A percentile compares a stretch with the other conserved stretches of the same genome.
Evolutionary conservation across 129 eudicot species (phyloP).

Genomic region (Gnaphalium uliginosum): DNA sequence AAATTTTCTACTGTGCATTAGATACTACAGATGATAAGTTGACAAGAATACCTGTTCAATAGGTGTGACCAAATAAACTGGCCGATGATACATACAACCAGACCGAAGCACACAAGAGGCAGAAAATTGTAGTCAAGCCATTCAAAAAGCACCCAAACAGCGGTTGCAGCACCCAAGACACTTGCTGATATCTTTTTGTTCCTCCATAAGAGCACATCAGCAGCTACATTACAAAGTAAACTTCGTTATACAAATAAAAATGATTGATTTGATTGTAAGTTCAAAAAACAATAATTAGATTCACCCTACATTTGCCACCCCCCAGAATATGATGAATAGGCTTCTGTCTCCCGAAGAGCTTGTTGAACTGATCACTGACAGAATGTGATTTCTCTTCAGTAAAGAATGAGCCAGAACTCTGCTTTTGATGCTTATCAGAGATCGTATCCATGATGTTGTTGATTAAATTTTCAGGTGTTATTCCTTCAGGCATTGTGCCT

Average conservation of each 20-base stretch:
- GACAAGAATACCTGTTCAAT: slow-evolving; percentile 42
- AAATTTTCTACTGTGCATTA: neutral
- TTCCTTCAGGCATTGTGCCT: slow-evolving; percentile 76
- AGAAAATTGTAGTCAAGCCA: slow-evolving; percentile 88
- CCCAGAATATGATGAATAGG: slow-evolving; percentile 77
- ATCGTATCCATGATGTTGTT: slow-evolving; percentile 74
- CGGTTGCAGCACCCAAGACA: slow-evolving; percentile 63
- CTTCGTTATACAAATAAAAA: neutral
- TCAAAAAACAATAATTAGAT: slow-evolving; percentile 2
- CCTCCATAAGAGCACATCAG: slow-evolving; percentile 95
- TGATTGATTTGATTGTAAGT: neutral
- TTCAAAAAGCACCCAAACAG: slow-evolving; percentile 86
- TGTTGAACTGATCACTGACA: slow-evolving; percentile 55
- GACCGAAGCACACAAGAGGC: slow-evolving; percentile 59
- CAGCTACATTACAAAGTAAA: slow-evolving; percentile 53
- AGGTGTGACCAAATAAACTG: slow-evolving; percentile 70
- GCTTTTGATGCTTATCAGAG: slow-evolving; percentile 54
- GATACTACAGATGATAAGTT: neutral
- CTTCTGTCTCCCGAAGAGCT: slow-evolving; percentile 83
- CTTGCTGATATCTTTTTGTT: slow-evolving; percentile 91
- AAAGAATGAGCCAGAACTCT: slow-evolving; percentile 46
- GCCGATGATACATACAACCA: slow-evolving; percentile 52
- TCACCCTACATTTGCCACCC: slow-evolving; percentile 75
- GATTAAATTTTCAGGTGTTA: slow-evolving; percentile 65
- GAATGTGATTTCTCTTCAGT: slow-evolving; percentile 55